phyloP scores from a whole-genome alignment of 1,284 basidiomycete genomes.

The Ganoderma meredithae region DNA sequence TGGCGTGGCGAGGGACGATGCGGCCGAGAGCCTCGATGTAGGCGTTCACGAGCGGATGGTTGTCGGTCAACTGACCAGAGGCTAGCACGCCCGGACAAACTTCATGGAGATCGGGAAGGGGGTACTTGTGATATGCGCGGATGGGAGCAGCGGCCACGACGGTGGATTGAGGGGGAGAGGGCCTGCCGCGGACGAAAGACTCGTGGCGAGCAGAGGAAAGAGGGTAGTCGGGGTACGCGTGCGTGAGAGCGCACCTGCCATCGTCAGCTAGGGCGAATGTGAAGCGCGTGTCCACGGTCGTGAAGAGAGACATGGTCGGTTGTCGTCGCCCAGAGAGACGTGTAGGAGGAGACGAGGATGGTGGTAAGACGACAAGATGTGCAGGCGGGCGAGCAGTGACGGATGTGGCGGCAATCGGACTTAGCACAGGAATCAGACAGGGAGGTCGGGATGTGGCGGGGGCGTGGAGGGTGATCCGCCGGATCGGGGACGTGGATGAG shows the following conservation, averaged over 20 bases:
- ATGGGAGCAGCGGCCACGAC: constrained; percentile 6
- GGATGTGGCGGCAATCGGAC: constrained; percentile 28
- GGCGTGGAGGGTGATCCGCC: constrained; percentile 11
- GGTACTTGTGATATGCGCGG: constrained; percentile 28
- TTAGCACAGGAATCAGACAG: constrained; percentile 21
- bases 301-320: constrained; percentile 19
- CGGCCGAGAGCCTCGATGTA: constrained; percentile 32
- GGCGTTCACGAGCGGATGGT: constrained; percentile 36
- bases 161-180: constrained; percentile 11
- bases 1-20: constrained; percentile 19
- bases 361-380: neutral
- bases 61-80: constrained; percentile 32
- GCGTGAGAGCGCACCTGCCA: constrained; percentile 31
- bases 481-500: constrained; percentile 15
- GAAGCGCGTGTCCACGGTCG: constrained; percentile 14
- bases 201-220: constrained; percentile 32
- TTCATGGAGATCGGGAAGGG: constrained; percentile 24
- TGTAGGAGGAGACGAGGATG: constrained; percentile 5
- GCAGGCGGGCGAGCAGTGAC: constrained; percentile 6
- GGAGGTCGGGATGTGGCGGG: constrained; percentile 22
- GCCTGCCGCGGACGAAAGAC: constrained; percentile 20
- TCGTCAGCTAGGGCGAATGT: constrained; percentile 20
- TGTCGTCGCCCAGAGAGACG: neutral
- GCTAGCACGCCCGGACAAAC: constrained; percentile 32
- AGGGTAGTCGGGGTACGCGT: constrained; percentile 19